Conservation (phyloP, 192 early-diverging fungal genomes). For the Coemansia sp. region DNA sequence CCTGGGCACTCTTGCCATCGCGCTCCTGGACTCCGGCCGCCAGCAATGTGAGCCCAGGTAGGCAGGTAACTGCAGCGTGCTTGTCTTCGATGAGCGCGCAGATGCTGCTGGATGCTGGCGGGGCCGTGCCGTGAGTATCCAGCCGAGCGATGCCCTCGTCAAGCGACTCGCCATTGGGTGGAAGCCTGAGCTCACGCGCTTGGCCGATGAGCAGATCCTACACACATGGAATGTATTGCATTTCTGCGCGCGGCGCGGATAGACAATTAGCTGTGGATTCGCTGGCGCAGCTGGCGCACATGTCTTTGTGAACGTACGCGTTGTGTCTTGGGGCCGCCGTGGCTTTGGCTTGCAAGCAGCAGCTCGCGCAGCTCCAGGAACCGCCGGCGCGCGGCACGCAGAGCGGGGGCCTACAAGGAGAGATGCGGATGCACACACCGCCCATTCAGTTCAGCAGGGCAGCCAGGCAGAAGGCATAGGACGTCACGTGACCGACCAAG, state of each 20-base stretch:
- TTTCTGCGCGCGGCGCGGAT: neutral
- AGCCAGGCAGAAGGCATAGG: too few relatives aligned
- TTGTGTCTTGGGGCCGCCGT: constrained; percentile 5
- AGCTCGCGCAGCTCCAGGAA: constrained; percentile 43
- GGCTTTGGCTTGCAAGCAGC: constrained; percentile 14
- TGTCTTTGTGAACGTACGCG: constrained; percentile 8
- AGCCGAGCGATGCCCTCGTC: neutral
- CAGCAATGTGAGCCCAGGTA: constrained; percentile 14
- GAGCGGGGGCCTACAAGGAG: constrained; percentile 26
- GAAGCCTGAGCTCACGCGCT: constrained; percentile 10
- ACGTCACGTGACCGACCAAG: too few relatives aligned
- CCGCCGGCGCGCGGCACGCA: constrained; percentile 29
- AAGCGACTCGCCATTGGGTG: neutral
- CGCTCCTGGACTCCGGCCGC: neutral
- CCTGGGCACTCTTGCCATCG: constrained; percentile 15
- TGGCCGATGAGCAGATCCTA: constrained; percentile 28
- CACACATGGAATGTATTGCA: too few relatives aligned
- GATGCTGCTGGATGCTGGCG: neutral
- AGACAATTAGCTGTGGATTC: neutral
- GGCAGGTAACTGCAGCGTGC: constrained; percentile 6
- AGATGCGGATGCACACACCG: too few relatives aligned
- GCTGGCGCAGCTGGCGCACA: neutral
- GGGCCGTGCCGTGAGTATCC: neutral
- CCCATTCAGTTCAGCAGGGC: too few relatives aligned
- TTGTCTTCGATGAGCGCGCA: constrained; percentile 19